These are phyloP conservation scores for Penicillium sp. DNA, from an alignment of 2,329 filamentous ascomycete genomes.

Conservation along the genomic window DNA sequence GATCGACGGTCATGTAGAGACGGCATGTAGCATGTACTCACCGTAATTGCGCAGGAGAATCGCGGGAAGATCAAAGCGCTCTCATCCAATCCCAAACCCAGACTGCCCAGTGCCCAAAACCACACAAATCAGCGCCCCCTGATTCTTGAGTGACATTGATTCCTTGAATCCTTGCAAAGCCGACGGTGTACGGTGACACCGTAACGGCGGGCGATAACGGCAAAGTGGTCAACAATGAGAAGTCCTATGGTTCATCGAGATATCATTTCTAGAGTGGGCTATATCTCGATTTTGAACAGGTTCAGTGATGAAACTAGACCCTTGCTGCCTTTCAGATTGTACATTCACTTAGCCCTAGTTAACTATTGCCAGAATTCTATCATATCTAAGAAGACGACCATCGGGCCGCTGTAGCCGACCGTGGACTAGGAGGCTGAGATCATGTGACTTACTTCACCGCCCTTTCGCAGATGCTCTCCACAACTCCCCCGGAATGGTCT, in stretches of 20 bases:
- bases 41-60: neutral
- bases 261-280: too few relatives aligned
- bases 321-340: too few relatives aligned
- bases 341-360: too few relatives aligned
- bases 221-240: neutral
- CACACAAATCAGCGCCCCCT: constrained; percentile 1
- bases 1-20: constrained; percentile 9
- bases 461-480: constrained; percentile 24
- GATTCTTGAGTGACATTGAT: constrained; percentile 1
- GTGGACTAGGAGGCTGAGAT: constrained; percentile 24
- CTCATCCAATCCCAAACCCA: constrained; percentile 5
- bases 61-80: neutral
- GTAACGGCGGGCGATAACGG: constrained; percentile 1
- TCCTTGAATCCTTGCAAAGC: constrained; percentile 8
- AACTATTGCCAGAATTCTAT: neutral
- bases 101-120: neutral
- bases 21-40: constrained; percentile 2
- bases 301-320: too few relatives aligned
- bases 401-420: neutral
- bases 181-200: constrained; percentile 10
- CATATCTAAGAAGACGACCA: neutral
- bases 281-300: too few relatives aligned
- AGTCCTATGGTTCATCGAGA: neutral
- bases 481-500: constrained; percentile 16
- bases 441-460: constrained; percentile 30